Evolutionary conservation across 129 eudicot genomes (phyloP).

Genomic region (Escallonia herrerae): DNA sequence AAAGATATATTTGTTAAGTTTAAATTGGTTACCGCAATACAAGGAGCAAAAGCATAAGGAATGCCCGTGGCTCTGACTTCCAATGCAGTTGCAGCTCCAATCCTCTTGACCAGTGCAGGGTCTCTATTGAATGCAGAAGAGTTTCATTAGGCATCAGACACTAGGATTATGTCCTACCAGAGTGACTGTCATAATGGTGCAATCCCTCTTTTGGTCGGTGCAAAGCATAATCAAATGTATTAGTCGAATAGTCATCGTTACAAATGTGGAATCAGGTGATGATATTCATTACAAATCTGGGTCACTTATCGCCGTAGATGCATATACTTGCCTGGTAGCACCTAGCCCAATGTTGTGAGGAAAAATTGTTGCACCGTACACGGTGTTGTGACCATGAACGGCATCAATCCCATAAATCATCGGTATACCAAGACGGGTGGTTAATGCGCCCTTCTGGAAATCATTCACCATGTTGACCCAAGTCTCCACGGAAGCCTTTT

Average conservation of each 20-base stretch:
- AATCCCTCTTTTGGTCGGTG: too few relatives aligned
- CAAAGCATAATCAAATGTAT: too few relatives aligned
- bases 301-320: neutral
- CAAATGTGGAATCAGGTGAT: too few relatives aligned
- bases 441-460: conserved; percentile 55
- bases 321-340: conserved; percentile 57
- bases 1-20: too few relatives aligned
- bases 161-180: too few relatives aligned
- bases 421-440: conserved; percentile 78
- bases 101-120: conserved; percentile 57
- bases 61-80: conserved; percentile 93
- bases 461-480: conserved; percentile 74
- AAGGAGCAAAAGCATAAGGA: conserved; percentile 77
- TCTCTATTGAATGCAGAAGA: conserved; percentile 41
- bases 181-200: too few relatives aligned
- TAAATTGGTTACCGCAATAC: conserved; percentile 54
- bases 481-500: conserved; percentile 49
- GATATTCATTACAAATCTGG: neutral
- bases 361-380: conserved; percentile 69
- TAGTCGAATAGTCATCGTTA: too few relatives aligned
- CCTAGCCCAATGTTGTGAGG: conserved; percentile 91
- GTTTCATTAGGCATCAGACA: neutral
- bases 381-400: conserved; percentile 83
- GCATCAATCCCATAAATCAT: conserved; percentile 86
- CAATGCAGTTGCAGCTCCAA: conserved; percentile 83